A percentile compares a stretch with the other conserved stretches of the same genome.
phyloP scores from a whole-genome alignment of 2,329 filamentous ascomycete species.

The Fusarium dlaminii region DNA sequence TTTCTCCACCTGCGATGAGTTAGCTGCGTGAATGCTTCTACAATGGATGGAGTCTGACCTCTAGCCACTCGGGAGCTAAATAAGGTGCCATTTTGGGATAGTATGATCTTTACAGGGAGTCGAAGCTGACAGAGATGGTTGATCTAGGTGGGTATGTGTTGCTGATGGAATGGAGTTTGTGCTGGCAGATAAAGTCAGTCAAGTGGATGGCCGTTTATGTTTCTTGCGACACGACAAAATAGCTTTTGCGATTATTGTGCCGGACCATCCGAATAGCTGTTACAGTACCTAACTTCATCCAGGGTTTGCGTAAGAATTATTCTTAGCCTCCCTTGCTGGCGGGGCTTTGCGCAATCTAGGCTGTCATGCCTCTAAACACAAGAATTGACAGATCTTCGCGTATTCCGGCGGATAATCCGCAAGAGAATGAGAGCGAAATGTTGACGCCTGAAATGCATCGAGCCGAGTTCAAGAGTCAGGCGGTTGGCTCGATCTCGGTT shows the following conservation, averaged over 20 bases:
- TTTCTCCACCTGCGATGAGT: not conserved
- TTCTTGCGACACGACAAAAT: not conserved
- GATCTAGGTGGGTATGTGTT: too few species aligned
- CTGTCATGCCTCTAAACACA: not conserved
- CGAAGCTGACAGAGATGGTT: fast-evolving
- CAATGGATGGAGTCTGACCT: fast-evolving
- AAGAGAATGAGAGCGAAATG: fast-evolving
- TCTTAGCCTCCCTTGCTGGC: too few species aligned
- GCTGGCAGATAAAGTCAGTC: fast-evolving
- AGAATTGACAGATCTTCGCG: not conserved
- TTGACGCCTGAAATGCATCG: fast-evolving
- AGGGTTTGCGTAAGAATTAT: too few species aligned
- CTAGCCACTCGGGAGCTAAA: not conserved
- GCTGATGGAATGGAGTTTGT: not conserved
- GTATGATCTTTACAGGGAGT: fast-evolving
- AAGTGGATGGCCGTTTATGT: not conserved
- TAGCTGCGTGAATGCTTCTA: fast-evolving
- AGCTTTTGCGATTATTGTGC: fast-evolving
- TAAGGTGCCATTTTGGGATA: not conserved
- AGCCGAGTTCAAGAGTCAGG: not conserved
- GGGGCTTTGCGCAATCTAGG: not conserved
- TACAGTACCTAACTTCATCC: too few species aligned
- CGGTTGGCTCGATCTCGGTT: not conserved
- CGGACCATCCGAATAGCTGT: not conserved
- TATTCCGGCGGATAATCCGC: not conserved